Evolutionary conservation across 768 basidiomycete genomes (phyloP).

Genomic region (Suillus ampliporus): DNA sequence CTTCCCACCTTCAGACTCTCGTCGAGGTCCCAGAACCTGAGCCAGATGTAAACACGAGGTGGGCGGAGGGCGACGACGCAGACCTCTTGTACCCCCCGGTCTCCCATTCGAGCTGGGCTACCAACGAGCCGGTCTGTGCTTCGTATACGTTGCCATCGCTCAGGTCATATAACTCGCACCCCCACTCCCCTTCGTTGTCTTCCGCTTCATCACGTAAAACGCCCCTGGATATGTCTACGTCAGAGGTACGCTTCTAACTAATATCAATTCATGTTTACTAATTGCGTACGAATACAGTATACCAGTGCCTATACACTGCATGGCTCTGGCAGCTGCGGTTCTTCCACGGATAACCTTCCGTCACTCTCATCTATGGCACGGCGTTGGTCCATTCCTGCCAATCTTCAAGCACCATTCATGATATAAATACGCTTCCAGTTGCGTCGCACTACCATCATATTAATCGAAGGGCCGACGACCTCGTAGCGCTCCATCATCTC

Average conservation of each 20-base stretch:
- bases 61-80: constrained; percentile 30
- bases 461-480: not conserved
- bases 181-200: constrained; percentile 34
- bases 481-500: constrained; percentile 1
- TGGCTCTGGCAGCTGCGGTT: constrained; percentile 31
- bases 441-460: constrained; percentile 12
- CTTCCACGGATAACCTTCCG: constrained; percentile 38
- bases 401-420: constrained; percentile 39
- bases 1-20: constrained; percentile 18
- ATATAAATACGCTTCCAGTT: constrained; percentile 35
- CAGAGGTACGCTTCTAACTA: constrained; percentile 28
- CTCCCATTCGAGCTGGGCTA: constrained; percentile 35
- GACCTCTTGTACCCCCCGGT: constrained; percentile 24
- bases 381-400: constrained; percentile 43
- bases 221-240: constrained; percentile 27
- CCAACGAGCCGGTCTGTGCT: constrained; percentile 29
- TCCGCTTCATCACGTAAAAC: constrained; percentile 32
- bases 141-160: constrained; percentile 37
- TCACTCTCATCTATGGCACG: constrained; percentile 43
- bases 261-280: not conserved
- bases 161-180: constrained; percentile 32
- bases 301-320: constrained; percentile 30
- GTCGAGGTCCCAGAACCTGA: constrained; percentile 17
- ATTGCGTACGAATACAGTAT: constrained; percentile 21
- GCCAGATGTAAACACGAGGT: constrained; percentile 25